Conservation (phyloP, 1,139 yeast species). For the Diutina catenulata region DNA sequence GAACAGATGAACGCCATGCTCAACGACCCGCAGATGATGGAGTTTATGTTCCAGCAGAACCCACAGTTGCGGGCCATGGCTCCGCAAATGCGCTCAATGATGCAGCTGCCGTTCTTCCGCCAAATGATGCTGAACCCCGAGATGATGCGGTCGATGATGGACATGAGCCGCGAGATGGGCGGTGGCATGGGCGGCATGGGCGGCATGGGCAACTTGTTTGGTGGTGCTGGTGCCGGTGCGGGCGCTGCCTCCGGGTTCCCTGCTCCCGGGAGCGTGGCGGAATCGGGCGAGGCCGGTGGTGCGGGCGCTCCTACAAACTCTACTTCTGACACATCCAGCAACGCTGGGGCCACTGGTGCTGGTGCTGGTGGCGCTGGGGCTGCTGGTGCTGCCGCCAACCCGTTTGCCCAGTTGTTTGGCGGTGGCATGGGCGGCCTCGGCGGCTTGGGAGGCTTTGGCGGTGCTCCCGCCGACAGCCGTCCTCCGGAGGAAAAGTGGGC, state of each 20-base stretch:
- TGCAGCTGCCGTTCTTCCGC: slow-evolving; percentile 76
- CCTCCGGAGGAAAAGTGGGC: slow-evolving; percentile 97
- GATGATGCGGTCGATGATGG: slow-evolving; percentile 73
- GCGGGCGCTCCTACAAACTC: slow-evolving; percentile 10
- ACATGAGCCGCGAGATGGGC: slow-evolving; percentile 40
- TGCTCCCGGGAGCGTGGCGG: slow-evolving; percentile 41
- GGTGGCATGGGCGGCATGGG: slow-evolving; percentile 27
- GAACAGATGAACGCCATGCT: slow-evolving; percentile 74
- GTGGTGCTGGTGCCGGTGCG: slow-evolving; percentile 11
- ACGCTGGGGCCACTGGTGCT: background rate
- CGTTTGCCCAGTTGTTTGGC: slow-evolving; percentile 16
- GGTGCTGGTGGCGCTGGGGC: slow-evolving; percentile 11
- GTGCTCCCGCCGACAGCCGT: slow-evolving; percentile 50
- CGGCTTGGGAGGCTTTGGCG: slow-evolving; percentile 14
- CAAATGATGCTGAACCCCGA: slow-evolving; percentile 82
- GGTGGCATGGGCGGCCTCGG: slow-evolving; percentile 20
- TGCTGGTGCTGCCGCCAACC: background rate
- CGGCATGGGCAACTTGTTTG: slow-evolving; percentile 3
- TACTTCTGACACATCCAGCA: slow-evolving; percentile 10
- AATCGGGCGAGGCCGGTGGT: slow-evolving; percentile 13
- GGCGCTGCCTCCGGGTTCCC: slow-evolving; percentile 30
- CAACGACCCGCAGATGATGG: slow-evolving; percentile 72
- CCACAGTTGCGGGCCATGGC: slow-evolving; percentile 84
- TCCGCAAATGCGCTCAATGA: slow-evolving; percentile 76
- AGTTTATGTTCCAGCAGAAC: slow-evolving; percentile 67